Evolutionary conservation across 768 basidiomycete genomes (phyloP), one percentile per base, ranked within the genome.

Genomic region (Leccinum rimulosum): DNA sequence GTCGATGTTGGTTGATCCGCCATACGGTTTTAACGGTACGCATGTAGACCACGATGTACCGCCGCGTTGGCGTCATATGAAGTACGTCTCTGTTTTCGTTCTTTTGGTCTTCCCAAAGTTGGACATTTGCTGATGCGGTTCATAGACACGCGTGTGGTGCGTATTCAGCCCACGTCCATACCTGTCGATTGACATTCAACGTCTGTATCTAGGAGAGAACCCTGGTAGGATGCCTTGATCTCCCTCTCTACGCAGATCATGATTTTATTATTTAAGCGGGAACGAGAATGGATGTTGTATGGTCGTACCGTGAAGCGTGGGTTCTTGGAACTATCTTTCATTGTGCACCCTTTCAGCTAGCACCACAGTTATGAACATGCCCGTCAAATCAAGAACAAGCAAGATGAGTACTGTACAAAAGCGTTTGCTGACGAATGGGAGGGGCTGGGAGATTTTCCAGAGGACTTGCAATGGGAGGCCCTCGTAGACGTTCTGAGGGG

Each of bases 51-150:
- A 71, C 6, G 64, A 71, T 9, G 70, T 72, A 22, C 75, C 75
- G 1, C 66, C 80, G 17, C 77, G 80, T 40, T 87, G 88, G 87
- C 75, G 90, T 59, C 89, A 92, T 63, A 88, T 93, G 82, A 93
- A 93, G 83, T 85, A 61, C 2, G 63, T 12, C 76, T 68, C 45
- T 38, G 15, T 28, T 17, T 50, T 2, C 4, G 15, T 28, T 11
- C 11, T 45, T 19, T 2, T 2, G 11, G 19, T 19, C n/a, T 27
- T n/a, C 31, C 49, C 43, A 9, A 2, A 12, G 1, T 50, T 54
- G 7, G 6, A 2, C 4, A 45, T 52, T 60, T 33, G 5, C 52
- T 72, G 11, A 67, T 40, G 17, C 50, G 40, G 27, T 50, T 56
- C 53, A 40, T 50, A 87, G 83, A 68, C 88, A 88, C 59, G 88